Percentiles rank a stretch among this genome's conserved stretches.
Conservation (phyloP, 2,329 filamentous ascomycete genomes). For the Calonectria fujianensis region DNA sequence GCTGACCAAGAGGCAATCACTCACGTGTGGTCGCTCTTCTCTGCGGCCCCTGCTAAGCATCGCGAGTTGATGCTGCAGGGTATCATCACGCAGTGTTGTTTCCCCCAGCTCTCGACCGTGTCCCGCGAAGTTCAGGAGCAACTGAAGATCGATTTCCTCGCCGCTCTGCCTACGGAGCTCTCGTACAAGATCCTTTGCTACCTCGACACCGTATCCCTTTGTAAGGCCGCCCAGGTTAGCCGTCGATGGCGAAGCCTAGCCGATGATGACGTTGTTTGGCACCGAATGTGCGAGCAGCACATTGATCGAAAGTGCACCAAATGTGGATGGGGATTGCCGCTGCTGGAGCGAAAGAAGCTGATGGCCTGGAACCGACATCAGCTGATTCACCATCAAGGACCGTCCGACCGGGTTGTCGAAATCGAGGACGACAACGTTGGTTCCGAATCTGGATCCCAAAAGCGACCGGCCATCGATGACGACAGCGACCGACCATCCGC, state of each 20-base stretch:
- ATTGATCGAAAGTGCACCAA: conserved; percentile 95
- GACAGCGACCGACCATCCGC: conserved; percentile 50
- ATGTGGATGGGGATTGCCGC: conserved; percentile 94
- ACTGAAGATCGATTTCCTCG: conserved; percentile 97
- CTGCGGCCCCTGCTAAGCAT: conserved; percentile 93
- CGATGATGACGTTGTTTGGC: conserved; percentile 98
- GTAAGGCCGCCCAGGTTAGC: conserved; percentile 96
- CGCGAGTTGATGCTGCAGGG: conserved; percentile 97
- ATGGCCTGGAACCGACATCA: conserved; percentile 91
- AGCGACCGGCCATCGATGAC: conserved; percentile 59
- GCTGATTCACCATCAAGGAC: conserved; percentile 71
- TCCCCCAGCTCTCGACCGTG: conserved; percentile 95
- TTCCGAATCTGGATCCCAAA: conserved; percentile 56
- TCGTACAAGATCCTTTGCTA: conserved; percentile 95
- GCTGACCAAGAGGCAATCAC: conserved; percentile 96
- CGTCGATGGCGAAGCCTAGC: conserved; percentile 90
- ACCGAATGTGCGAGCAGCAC: conserved; percentile 98
- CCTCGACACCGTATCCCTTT: conserved; percentile 94
- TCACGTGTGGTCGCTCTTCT: conserved; percentile 98
- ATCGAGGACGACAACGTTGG: conserved; percentile 53
- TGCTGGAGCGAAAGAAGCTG: conserved; percentile 91
- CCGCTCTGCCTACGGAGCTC: conserved; percentile 90
- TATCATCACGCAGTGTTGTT: conserved; percentile 97
- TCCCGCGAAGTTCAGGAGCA: conserved; percentile 93
- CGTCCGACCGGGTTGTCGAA: conserved; percentile 49